Percentiles rank a stretch among this genome's conserved stretches.
phyloP scores from a whole-genome alignment of 345 rosid genomes.

The Citropsis articulata region DNA sequence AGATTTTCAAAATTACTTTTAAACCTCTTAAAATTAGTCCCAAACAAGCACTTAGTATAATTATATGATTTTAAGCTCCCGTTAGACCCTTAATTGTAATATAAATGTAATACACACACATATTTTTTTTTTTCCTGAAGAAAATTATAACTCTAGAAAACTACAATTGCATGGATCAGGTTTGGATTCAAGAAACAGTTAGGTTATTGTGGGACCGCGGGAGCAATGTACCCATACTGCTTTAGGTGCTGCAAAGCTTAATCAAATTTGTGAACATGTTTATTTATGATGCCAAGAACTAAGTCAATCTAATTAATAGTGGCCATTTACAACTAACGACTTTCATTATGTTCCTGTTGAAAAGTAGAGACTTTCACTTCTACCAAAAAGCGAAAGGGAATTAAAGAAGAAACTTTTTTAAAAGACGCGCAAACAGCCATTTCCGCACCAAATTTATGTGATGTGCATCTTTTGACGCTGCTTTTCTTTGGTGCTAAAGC shows the following conservation, averaged over 20 bases:
- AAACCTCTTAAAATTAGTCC: no score
- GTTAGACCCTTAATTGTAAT: no score
- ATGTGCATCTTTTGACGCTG: not conserved
- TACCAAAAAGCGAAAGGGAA: not conserved
- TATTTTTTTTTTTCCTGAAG: no score
- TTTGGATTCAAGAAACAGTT: not conserved
- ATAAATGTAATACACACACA: no score
- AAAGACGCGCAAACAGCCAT: not conserved
- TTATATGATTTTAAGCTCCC: no score
- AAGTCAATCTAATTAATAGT: not conserved
- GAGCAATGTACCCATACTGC: not conserved
- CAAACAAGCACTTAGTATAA: no score
- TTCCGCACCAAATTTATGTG: not conserved
- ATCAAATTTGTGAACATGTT: no score
- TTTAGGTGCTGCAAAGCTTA: no score
- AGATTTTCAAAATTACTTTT: no score
- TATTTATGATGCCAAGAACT: no score
- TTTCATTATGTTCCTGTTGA: not conserved
- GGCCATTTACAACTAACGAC: not conserved
- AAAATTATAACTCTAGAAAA: no score
- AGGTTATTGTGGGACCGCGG: not conserved
- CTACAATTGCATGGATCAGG: not conserved
- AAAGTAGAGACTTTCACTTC: constrained; percentile 1
- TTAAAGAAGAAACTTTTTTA: not conserved
- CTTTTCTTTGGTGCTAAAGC: not conserved